These are phyloP conservation scores for Lasiodiplodia citricola DNA, from an alignment of 2,329 filamentous ascomycete genomes.

Conservation along the genomic window DNA sequence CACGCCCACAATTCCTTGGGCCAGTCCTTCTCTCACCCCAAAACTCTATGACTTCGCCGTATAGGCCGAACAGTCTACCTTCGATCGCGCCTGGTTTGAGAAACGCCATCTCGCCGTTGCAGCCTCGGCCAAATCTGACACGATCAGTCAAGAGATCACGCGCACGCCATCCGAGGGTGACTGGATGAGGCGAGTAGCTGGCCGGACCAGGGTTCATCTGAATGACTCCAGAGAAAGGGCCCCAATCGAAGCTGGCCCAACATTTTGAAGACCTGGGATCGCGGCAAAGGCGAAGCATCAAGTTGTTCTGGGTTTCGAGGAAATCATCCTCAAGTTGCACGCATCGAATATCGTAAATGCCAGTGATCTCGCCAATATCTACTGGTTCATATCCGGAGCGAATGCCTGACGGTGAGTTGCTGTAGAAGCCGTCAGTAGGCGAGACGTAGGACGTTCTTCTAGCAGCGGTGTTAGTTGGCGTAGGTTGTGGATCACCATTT, in stretches of 20 bases:
- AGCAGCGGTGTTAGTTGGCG: not conserved
- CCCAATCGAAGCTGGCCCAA: conserved; percentile 56
- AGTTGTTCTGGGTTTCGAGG: not conserved
- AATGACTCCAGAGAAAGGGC: conserved; percentile 51
- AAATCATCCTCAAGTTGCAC: conserved; percentile 34
- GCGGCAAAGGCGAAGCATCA: conserved; percentile 47
- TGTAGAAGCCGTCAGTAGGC: not conserved
- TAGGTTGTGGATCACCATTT: not conserved
- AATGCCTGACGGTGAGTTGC: not conserved
- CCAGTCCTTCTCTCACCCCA: conserved; percentile 35
- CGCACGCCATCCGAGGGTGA: conserved; percentile 40
- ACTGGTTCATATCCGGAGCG: not conserved
- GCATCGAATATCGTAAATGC: conserved; percentile 50
- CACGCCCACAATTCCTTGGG: conserved; percentile 29
- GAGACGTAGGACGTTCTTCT: not conserved
- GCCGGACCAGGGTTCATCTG: conserved; percentile 39
- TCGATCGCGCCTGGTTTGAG: conserved; percentile 30
- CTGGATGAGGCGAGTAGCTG: not conserved
- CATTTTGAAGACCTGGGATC: conserved; percentile 38
- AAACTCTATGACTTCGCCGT: conserved; percentile 36
- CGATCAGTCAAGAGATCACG: conserved; percentile 34
- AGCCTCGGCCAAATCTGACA: conserved; percentile 40
- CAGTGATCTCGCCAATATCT: conserved; percentile 40
- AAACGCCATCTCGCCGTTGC: conserved; percentile 42
- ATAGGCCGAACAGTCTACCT: conserved; percentile 36